Conservation (phyloP, 1,139 yeast species). For the Saccharomyces pastorianus region DNA sequence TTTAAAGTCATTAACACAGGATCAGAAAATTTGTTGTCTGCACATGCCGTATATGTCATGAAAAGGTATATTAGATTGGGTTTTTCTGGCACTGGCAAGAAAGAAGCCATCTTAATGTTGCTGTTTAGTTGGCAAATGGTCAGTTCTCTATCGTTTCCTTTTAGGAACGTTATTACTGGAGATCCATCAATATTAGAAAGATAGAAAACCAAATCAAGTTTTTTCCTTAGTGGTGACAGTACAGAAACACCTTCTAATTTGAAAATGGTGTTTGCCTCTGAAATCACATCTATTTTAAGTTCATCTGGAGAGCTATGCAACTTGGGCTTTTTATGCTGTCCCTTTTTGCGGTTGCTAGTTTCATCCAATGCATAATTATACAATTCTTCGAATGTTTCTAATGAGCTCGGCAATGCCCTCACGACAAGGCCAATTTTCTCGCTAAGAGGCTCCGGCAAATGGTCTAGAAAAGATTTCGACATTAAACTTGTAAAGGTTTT, state of each 20-base stretch:
- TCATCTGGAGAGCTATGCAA: background rate
- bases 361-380: conserved; percentile 14
- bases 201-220: conserved; percentile 31
- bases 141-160: conserved; percentile 33
- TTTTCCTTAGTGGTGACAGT: conserved; percentile 46
- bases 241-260: conserved; percentile 42
- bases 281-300: conserved; percentile 10
- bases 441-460: conserved; percentile 16
- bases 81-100: conserved; percentile 45
- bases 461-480: conserved; percentile 13
- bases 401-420: conserved; percentile 17
- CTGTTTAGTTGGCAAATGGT: conserved; percentile 32
- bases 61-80: conserved; percentile 35
- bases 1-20: conserved; percentile 39
- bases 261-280: conserved; percentile 37
- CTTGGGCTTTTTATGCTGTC: conserved; percentile 18
- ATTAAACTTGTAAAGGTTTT: conserved; percentile 1
- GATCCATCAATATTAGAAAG: conserved; percentile 25
- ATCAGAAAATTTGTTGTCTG: conserved; percentile 32
- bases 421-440: conserved; percentile 23
- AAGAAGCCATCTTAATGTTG: conserved; percentile 38
- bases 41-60: conserved; percentile 32
- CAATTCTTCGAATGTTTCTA: conserved; percentile 20
- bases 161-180: conserved; percentile 37
- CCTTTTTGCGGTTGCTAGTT: background rate